These are phyloP conservation scores for Rhodotorula sp. DNA, from an alignment of 1,284 basidiomycete genomes.

Conservation along the genomic window DNA sequence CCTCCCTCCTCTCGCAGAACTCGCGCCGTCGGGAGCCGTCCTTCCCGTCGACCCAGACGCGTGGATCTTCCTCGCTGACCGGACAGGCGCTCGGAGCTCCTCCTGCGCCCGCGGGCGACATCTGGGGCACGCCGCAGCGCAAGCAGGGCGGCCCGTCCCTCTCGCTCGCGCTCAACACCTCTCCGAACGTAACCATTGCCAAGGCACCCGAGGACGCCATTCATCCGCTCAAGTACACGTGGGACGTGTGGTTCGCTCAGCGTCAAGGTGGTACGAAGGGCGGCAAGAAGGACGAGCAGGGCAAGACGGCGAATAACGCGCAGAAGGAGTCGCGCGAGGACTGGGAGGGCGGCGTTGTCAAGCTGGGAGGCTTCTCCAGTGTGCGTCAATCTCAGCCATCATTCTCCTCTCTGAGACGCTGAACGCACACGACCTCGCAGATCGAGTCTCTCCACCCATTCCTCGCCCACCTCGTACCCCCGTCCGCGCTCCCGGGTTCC, in stretches of 20 bases:
- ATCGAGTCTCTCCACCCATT: slow-evolving; percentile 43
- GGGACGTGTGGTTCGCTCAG: slow-evolving; percentile 42
- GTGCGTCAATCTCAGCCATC: slow-evolving; percentile 6
- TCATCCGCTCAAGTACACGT: slow-evolving; percentile 42
- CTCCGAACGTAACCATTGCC: background rate
- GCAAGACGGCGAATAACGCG: slow-evolving; percentile 6
- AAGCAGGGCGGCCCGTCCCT: slow-evolving; percentile 33
- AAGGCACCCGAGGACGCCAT: background rate
- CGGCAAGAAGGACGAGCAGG: slow-evolving; percentile 32
- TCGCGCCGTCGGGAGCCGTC: slow-evolving; percentile 16
- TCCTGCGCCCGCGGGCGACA: background rate
- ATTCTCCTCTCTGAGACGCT: too few relatives aligned
- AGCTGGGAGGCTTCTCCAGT: slow-evolving; percentile 39
- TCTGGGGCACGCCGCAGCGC: background rate
- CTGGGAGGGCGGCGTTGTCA: slow-evolving; percentile 40
- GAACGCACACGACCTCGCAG: slow-evolving; percentile 5
- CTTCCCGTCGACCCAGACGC: slow-evolving; percentile 22
- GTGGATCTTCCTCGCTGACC: slow-evolving; percentile 25
- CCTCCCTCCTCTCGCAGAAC: slow-evolving; percentile 11
- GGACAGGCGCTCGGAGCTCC: background rate
- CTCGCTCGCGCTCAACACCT: slow-evolving; percentile 19
- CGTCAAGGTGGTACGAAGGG: slow-evolving; percentile 19
- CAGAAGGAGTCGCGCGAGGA: slow-evolving; percentile 38
- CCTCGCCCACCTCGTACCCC: slow-evolving; percentile 40
- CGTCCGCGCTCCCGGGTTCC: slow-evolving; percentile 39